Evolutionary conservation across 2,329 filamentous ascomycete genomes (phyloP).

Genomic region (Cladosporium sp.): DNA sequence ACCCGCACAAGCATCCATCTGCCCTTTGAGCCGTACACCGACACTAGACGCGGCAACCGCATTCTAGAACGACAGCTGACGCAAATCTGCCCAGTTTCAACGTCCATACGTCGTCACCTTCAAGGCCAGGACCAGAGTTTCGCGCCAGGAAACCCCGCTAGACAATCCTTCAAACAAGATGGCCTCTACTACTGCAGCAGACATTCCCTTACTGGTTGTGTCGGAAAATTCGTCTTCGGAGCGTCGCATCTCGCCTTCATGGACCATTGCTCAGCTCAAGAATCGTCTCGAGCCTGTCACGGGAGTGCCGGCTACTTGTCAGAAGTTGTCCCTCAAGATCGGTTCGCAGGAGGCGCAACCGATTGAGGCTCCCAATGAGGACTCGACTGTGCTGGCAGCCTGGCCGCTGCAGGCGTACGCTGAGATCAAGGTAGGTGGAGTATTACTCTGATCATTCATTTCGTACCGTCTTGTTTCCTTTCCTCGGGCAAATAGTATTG

Average conservation of each 20-base stretch:
- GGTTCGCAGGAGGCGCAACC: conserved; percentile 59
- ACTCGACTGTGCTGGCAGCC: conserved; percentile 57
- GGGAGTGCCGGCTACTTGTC: conserved; percentile 76
- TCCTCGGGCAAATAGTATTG: too few species aligned
- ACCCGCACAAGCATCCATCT: not conserved
- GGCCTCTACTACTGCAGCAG: conserved; percentile 50
- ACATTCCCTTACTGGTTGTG: conserved; percentile 70
- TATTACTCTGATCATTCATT: too few species aligned
- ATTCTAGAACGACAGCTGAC: not conserved
- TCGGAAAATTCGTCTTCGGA: conserved; percentile 79
- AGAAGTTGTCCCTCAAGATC: conserved; percentile 69
- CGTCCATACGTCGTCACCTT: not conserved
- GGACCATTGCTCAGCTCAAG: conserved; percentile 82
- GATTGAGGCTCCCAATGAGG: conserved; percentile 69
- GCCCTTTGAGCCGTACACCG: not conserved
- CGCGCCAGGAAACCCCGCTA: too few species aligned
- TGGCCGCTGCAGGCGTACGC: conserved; percentile 71
- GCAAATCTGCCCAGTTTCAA: not conserved
- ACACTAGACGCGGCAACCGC: not conserved
- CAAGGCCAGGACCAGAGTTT: too few species aligned
- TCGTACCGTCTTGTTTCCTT: too few species aligned
- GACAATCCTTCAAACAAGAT: conserved; percentile 14
- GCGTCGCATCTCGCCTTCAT: conserved; percentile 86
- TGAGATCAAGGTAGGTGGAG: conserved; percentile 66
- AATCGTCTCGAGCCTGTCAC: conserved; percentile 88